Evolutionary conservation across 2,329 filamentous ascomycete genomes (phyloP).

Genomic region (Scedosporium apiospermum): DNA sequence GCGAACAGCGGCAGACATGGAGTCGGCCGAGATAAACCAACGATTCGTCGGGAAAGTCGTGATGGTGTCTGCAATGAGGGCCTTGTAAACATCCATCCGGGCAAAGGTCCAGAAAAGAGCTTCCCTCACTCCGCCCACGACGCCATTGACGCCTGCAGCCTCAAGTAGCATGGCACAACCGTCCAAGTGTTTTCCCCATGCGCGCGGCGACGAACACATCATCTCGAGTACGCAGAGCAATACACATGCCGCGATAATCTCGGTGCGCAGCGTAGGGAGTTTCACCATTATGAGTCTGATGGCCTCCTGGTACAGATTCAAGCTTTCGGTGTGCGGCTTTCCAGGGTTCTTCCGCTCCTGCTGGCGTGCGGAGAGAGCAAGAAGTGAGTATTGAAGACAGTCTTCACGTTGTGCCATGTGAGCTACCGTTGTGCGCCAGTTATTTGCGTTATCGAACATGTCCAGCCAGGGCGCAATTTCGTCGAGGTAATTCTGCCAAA

Average conservation of each 20-base stretch:
- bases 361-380: conserved; percentile 41
- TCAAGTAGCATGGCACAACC: conserved; percentile 41
- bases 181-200: conserved; percentile 41
- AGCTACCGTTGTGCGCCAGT: conserved; percentile 38
- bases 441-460: conserved; percentile 39
- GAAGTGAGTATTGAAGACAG: conserved; percentile 36
- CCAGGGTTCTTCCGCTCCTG: conserved; percentile 30
- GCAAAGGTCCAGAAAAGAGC: conserved; percentile 47
- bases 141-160: conserved; percentile 39
- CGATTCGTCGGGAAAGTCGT: conserved; percentile 37
- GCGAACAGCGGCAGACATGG: conserved; percentile 19
- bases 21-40: conserved; percentile 28
- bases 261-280: conserved; percentile 34
- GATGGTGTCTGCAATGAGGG: conserved; percentile 38
- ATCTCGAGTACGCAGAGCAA: conserved; percentile 46
- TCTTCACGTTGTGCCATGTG: conserved; percentile 32
- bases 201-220: conserved; percentile 36
- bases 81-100: conserved; percentile 44
- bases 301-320: conserved; percentile 39
- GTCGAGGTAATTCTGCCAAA: conserved; percentile 32
- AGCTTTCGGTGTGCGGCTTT: conserved; percentile 18
- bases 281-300: conserved; percentile 38
- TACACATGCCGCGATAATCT: conserved; percentile 42
- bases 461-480: conserved; percentile 37
- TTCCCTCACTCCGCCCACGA: conserved; percentile 38